Evolutionary conservation across 495 filamentous ascomycete genomes (phyloP), one percentile per base, ranked within the genome.

Genomic region (Aspergillus avenaceus): DNA sequence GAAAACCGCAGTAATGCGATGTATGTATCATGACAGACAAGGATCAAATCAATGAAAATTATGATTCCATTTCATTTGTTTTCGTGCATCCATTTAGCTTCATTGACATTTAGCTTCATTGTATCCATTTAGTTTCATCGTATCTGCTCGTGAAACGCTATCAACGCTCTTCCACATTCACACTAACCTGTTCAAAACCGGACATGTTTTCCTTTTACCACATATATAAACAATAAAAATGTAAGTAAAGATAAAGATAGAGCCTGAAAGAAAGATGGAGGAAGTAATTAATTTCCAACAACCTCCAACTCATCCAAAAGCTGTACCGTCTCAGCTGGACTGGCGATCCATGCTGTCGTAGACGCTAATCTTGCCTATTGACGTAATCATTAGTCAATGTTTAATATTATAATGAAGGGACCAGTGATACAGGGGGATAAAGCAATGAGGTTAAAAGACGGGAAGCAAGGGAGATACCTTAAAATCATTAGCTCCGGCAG

Each of bases 401-500:
- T n/a, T n/a, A n/a, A n/a, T n/a, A n/a, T n/a, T n/a, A n/a, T n/a
- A n/a, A n/a, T n/a, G n/a, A n/a, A n/a, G n/a, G n/a, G n/a, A n/a
- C n/a, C n/a, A n/a, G n/a, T n/a, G n/a, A n/a, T n/a, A n/a, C n/a
- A n/a, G n/a, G n/a, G n/a, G n/a, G n/a, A n/a, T n/a, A n/a, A n/a
- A n/a, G n/a, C n/a, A n/a, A n/a, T n/a, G n/a, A n/a, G n/a, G n/a
- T 11, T 5, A 11, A 28, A 31, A n/a, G n/a, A n/a, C n/a, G n/a
- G n/a, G n/a, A 8, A 50, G 31, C 14, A 18, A 6, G 21, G 13
- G 24, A 50, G 52, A 45, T 55, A 80, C 90, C 75, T 96, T 93
- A 71, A 97, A 97, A 64, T 97, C 95, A 69, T 98, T 98, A 4
- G 91, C 90, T 0, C 95, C 95, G 8, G 91, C 95, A 24, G 85